Conservation (phyloP, 2,329 filamentous ascomycete species). For the Biscogniauxia sp. region DNA sequence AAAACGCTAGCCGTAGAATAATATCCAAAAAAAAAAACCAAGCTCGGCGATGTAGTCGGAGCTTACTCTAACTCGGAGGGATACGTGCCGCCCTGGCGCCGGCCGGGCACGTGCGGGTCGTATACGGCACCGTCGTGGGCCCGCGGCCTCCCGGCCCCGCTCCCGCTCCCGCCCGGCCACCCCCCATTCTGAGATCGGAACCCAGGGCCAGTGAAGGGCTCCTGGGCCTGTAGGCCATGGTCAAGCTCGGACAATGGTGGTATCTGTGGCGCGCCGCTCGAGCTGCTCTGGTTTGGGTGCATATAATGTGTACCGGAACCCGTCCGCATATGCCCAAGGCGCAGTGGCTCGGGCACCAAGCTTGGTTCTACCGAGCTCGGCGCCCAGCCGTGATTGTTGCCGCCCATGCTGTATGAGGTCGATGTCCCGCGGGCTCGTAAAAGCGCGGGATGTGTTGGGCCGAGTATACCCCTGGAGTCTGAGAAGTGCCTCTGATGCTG, state of each 20-base stretch:
- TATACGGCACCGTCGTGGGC: neutral
- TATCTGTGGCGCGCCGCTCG: conserved; percentile 1
- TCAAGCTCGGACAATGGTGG: neutral
- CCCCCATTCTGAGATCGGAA: neutral
- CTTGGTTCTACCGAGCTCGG: neutral
- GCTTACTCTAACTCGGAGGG: neutral
- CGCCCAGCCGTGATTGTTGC: neutral
- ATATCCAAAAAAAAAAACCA: too few species aligned
- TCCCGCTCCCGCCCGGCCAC: neutral
- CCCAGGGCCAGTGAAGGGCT: neutral
- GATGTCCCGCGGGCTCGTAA: neutral
- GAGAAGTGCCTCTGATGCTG: conserved; percentile 4
- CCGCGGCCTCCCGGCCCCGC: neutral
- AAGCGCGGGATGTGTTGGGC: conserved; percentile 1
- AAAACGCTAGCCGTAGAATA: too few species aligned
- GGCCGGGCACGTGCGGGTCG: neutral
- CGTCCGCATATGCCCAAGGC: conserved; percentile 2
- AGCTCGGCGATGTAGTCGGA: too few species aligned
- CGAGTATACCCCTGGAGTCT: neutral
- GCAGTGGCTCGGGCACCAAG: conserved; percentile 16
- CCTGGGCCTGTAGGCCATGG: neutral
- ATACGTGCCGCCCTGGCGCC: neutral
- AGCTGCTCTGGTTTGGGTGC: neutral
- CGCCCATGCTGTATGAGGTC: neutral
- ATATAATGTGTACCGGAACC: neutral